Conservation (phyloP, 345 rosid species). For the Murraya paniculata region DNA sequence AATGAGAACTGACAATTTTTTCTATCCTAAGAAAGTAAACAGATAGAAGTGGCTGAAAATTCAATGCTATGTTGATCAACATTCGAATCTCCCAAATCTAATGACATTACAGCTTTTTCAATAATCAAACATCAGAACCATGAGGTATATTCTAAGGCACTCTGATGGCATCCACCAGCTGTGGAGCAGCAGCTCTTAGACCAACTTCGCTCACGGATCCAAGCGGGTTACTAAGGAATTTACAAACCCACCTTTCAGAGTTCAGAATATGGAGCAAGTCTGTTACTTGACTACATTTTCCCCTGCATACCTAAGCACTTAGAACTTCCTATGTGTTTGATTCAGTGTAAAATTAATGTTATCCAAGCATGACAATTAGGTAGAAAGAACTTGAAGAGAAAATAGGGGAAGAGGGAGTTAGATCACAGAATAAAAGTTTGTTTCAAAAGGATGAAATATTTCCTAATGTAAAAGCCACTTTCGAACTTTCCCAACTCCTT, state of each 20-base stretch:
- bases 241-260: not conserved
- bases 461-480: not conserved
- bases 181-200: no score
- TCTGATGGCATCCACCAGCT: not conserved
- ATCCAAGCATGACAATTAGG: not conserved
- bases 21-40: not conserved
- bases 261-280: not conserved
- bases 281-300: not conserved
- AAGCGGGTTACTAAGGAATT: no score
- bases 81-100: not conserved
- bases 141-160: not conserved
- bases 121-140: not conserved
- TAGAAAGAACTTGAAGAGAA: not conserved
- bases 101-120: not conserved
- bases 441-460: not conserved
- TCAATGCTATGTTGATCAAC: not conserved
- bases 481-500: not conserved
- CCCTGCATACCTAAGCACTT: not conserved
- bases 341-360: not conserved
- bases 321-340: not conserved
- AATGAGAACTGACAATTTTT: not conserved
- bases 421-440: not conserved
- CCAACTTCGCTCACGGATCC: no score
- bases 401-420: not conserved
- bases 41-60: not conserved